Percentiles rank a stretch among this genome's conserved stretches.
phyloP scores from a whole-genome alignment of 306 rosid species.

The Pueraria montana region DNA sequence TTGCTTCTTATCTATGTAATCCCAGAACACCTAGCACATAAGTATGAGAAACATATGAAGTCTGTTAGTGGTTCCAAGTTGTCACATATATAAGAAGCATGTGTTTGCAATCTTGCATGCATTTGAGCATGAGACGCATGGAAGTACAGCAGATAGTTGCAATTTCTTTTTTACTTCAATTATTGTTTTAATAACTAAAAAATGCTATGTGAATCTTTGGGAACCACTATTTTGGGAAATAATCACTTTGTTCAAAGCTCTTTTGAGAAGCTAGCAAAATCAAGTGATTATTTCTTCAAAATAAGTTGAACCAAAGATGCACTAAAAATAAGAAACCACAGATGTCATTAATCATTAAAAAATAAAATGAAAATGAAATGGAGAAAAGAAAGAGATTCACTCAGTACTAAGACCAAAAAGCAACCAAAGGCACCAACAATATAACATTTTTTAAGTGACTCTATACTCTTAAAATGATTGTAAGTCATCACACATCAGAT shows the following conservation, averaged over 20 bases:
- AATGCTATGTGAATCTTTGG: background rate
- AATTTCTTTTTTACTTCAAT: conserved; percentile 7
- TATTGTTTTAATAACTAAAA: background rate
- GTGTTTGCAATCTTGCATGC: conserved; percentile 29
- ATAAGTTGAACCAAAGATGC: background rate
- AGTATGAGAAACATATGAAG: conserved; percentile 36
- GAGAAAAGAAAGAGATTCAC: conserved; percentile 3
- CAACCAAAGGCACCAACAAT: conserved; percentile 34
- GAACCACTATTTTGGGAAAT: background rate
- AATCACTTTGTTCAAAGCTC: background rate
- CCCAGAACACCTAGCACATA: conserved; percentile 88
- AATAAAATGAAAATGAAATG: no score
- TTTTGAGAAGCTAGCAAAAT: background rate
- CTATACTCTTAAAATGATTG: conserved; percentile 30
- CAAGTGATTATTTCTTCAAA: background rate
- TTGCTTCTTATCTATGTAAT: conserved; percentile 74
- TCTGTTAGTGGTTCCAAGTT: background rate
- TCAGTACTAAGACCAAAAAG: conserved; percentile 27
- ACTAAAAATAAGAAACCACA: background rate
- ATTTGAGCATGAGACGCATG: conserved; percentile 6
- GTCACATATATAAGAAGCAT: conserved; percentile 30
- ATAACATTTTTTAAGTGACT: conserved; percentile 15
- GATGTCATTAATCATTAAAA: background rate
- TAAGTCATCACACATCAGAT: background rate
- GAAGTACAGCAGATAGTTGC: conserved; percentile 25